Evolutionary conservation across 139 green algal species (phyloP).

Genomic region (Closterium sp.): DNA sequence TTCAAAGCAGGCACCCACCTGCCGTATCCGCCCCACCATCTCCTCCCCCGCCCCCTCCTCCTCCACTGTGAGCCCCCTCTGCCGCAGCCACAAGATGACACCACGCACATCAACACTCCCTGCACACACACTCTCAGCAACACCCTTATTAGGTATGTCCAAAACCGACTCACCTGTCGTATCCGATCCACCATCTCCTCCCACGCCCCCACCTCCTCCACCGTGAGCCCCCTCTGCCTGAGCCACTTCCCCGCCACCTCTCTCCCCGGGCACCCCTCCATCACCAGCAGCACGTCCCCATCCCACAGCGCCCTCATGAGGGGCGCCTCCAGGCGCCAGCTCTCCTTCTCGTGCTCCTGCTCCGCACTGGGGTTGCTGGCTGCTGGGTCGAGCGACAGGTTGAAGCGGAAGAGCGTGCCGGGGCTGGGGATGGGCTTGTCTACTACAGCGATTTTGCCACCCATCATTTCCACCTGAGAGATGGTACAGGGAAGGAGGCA

Average conservation of each 20-base stretch:
- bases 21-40: neutral
- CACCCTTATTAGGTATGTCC: too few relatives aligned
- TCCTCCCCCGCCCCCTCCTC: neutral
- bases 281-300: neutral
- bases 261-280: neutral
- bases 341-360: neutral
- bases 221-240: neutral
- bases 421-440: conserved; percentile 2
- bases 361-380: neutral
- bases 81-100: neutral
- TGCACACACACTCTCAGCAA: too few relatives aligned
- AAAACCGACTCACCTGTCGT: too few relatives aligned
- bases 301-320: conserved; percentile 6
- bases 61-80: neutral
- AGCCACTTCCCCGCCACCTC: neutral
- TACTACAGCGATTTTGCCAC: conserved; percentile 33
- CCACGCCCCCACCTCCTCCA: conserved; percentile 1
- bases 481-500: neutral
- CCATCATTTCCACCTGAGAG: conserved; percentile 61
- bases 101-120: too few relatives aligned
- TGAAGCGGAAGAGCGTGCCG: conserved; percentile 12
- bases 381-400: neutral
- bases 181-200: neutral
- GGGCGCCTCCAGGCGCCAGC: neutral
- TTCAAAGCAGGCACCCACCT: neutral